phyloP scores from a whole-genome alignment of 306 rosid genomes.

The Rosa multiflora region DNA sequence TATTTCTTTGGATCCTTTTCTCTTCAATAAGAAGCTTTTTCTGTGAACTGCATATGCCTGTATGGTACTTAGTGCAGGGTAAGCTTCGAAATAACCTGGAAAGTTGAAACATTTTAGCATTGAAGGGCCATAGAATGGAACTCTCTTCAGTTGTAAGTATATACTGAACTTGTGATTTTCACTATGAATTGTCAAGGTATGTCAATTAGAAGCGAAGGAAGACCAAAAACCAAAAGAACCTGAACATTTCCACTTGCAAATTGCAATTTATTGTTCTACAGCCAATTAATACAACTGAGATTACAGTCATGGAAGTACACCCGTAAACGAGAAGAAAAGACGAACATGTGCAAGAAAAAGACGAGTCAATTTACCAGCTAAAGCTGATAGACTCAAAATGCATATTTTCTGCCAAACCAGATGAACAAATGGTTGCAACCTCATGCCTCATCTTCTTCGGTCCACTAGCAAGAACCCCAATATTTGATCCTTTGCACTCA shows the following conservation, averaged over 20 bases:
- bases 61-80: no score
- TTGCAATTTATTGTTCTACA: not conserved
- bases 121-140: no score
- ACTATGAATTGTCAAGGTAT: no score
- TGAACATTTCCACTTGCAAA: not conserved
- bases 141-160: no score
- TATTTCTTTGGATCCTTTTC: no score
- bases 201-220: no score
- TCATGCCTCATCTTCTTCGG: slow-evolving; percentile 68
- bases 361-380: slow-evolving; percentile 48
- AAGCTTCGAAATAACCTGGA: no score
- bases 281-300: not conserved
- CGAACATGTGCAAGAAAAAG: not conserved
- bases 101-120: no score
- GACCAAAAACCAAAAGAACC: not conserved
- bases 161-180: no score
- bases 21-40: no score
- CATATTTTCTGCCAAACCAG: slow-evolving; percentile 47
- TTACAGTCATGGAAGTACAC: not conserved
- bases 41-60: no score
- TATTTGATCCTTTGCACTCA: slow-evolving; percentile 45
- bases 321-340: not conserved
- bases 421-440: slow-evolving; percentile 70
- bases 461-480: slow-evolving; percentile 60
- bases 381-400: slow-evolving; percentile 77